Evolutionary conservation across 1,284 basidiomycete species (phyloP).

Genomic region (Moesziomyces antarcticus): DNA sequence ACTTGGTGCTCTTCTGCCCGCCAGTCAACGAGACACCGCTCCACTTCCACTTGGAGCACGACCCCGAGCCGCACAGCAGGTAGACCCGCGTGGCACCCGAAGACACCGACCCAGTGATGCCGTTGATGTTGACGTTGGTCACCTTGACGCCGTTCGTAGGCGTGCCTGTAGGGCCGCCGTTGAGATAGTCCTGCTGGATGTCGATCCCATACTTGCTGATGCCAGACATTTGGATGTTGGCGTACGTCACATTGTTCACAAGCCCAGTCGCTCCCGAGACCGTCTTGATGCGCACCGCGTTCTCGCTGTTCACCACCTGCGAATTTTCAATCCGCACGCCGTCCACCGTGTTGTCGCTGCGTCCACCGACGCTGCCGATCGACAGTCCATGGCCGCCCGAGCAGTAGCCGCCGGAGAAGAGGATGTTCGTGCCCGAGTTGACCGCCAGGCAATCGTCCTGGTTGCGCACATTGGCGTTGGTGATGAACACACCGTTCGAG

Average conservation of each 20-base stretch:
- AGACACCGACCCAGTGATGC: slow-evolving; percentile 23
- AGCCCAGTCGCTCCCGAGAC: slow-evolving; percentile 23
- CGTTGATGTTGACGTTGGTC: slow-evolving; percentile 26
- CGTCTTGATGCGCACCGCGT: slow-evolving; percentile 45
- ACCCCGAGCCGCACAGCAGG: slow-evolving; percentile 25
- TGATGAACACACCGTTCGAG: slow-evolving; percentile 25
- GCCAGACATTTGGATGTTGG: slow-evolving; percentile 17
- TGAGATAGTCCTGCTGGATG: slow-evolving; percentile 38
- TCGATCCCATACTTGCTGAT: slow-evolving; percentile 35
- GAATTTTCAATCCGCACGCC: slow-evolving; percentile 24
- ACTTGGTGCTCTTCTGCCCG: slow-evolving; percentile 15
- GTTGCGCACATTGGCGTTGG: slow-evolving; percentile 21
- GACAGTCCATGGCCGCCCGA: slow-evolving; percentile 40
- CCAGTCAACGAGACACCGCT: slow-evolving; percentile 12
- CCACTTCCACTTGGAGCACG: slow-evolving; percentile 28
- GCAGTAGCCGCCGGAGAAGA: slow-evolving; percentile 24
- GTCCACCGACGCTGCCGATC: slow-evolving; percentile 40
- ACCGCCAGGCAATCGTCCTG: slow-evolving; percentile 45
- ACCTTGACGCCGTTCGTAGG: slow-evolving; percentile 36
- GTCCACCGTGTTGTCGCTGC: slow-evolving; percentile 31
- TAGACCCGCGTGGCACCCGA: slow-evolving; percentile 13
- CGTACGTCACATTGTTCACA: slow-evolving; percentile 37
- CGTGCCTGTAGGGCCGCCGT: slow-evolving; percentile 22
- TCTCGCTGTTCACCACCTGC: slow-evolving; percentile 20
- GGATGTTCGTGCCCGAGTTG: slow-evolving; percentile 35